Base-by-base conservation (phyloP, 345 rosid species). In the Boechera divaricarpa region DNA sequence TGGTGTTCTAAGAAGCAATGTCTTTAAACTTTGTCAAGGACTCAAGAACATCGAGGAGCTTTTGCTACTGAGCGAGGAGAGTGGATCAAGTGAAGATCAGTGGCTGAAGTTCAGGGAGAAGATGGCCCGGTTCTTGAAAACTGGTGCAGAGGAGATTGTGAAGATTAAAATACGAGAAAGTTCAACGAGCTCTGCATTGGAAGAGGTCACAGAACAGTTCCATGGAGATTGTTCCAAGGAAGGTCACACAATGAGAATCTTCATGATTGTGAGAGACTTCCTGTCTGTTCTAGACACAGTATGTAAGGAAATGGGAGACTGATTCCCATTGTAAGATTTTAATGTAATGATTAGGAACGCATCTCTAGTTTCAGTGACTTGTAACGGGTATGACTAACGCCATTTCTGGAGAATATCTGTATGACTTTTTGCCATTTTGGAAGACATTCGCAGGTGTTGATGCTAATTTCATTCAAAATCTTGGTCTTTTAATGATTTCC, bases 131-230 rank as follows among this genome's bases (percentile, higher is more conserved):
- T 95, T 91, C 80, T 67, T 85, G 79, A 84, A 83, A 82, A 77
- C 72, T 72, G 91, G 93, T 0, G 91, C 81, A 69, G 93, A 82
- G 70, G 97, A 95, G 84, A 91, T 93, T 35, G 67, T 77, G 73
- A 87, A 76, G 82, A 87, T 95, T 82, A 93, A 87, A 78, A 87
- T 91, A 15, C 91, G 85, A 52, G 99, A 93, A 78, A 90, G 90
- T 29, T 87, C 87, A 63, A 88, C 91, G 5, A 56, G 86, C 62
- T 87, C 92, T 33, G 80, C 87, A 62, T 90, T 93, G 69, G 94
- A 95, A 77, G 96, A 93, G 73, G 91, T 93, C 45, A 89, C 96
- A 3, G 97, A 91, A 74, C 88, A 91, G 54, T 93, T 95, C 84
- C 97, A 88, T 61, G 99, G 98, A 44, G 89, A 91, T 83, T 84